These are phyloP conservation scores for Yamagishiella unicocca DNA, from an alignment of 139 green algal genomes.

Conservation along the genomic window DNA sequence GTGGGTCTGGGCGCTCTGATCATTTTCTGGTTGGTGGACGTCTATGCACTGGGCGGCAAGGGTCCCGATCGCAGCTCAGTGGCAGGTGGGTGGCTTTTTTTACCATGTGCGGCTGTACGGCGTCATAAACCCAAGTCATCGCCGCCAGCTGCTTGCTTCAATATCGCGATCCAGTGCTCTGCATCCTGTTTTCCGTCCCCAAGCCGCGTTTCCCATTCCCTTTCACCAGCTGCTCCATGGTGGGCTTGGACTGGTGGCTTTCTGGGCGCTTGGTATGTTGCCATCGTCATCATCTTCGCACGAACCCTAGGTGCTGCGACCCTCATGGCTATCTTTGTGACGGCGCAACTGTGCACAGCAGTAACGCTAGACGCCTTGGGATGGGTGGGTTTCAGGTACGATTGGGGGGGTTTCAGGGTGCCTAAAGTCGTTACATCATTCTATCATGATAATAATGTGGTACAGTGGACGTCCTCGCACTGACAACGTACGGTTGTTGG, in stretches of 20 bases:
- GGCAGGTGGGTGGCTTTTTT: background rate
- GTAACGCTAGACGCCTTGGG: slow-evolving; percentile 46
- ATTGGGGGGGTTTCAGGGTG: slow-evolving; percentile 14
- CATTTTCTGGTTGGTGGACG: slow-evolving; percentile 40
- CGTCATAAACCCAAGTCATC: too few relatives aligned
- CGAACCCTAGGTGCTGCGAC: slow-evolving; percentile 45
- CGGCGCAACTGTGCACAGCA: slow-evolving; percentile 43
- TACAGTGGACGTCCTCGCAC: too few relatives aligned
- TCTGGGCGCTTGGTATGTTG: slow-evolving; percentile 56
- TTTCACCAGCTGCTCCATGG: slow-evolving; percentile 47
- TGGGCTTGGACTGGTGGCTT: slow-evolving; percentile 54
- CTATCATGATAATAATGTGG: too few relatives aligned
- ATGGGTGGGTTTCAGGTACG: slow-evolving; percentile 15
- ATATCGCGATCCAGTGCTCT: too few relatives aligned
- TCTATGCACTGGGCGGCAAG: background rate
- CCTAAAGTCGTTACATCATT: too few relatives aligned
- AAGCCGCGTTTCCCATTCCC: too few relatives aligned
- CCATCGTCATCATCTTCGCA: slow-evolving; percentile 54
- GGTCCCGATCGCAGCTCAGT: background rate
- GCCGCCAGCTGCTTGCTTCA: too few relatives aligned
- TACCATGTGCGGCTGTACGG: too few relatives aligned
- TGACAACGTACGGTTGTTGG: too few relatives aligned
- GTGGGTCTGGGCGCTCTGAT: slow-evolving; percentile 32
- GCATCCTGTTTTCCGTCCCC: too few relatives aligned
- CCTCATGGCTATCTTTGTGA: slow-evolving; percentile 49